Evolutionary conservation across 495 filamentous ascomycete species (phyloP), one percentile per base, ranked within the genome.

Genomic region (Neurospora intermedia): DNA sequence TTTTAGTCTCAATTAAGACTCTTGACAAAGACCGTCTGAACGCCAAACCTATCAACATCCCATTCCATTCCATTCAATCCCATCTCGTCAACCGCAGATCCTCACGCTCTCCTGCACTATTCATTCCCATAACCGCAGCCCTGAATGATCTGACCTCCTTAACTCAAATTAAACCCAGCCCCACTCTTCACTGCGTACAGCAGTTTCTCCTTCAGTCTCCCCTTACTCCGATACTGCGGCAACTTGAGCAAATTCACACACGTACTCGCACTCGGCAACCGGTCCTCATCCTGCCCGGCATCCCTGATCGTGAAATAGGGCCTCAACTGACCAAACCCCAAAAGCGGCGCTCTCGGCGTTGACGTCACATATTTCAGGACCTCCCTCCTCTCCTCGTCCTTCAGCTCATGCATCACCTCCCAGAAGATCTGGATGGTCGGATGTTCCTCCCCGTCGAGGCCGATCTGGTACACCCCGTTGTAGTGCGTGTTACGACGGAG

Each of bases 231-330:
- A 81, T 98, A 99, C 69, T 91, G 89, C 23, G 96, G 96, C 75
- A 99, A 84, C 83, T 99, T 99, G 43, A 99, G 81, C 71, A 98
- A 81, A 80, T 99, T 99, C 43, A 99, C 93, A 77, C 96, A 99
- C 2, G 96, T 99, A 78, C 96, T 98, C 23, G 96, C 94, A 79
- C 93, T 98, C 35, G 96, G 97, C 59, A 98, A 83, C 76, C 96
- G 82, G 8, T 85, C 82, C 81, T 96, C 87, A 78, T 98, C 94
- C 42, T 84, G 84, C 8, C 95, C 93, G 0, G 91, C 91, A 80
- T 98, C 96, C 8, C 96, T 84, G 69, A 99, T 98, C 75, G 90
- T 94, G 78, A 99, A 99, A 43, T 86, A 84, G 7, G 96, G 96
- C 70, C 90, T 92, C 72, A 99, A 83, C 73, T 94, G 90, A 23